phyloP scores from a whole-genome alignment of 176 grass and related monocot genomes.

The Raddia guianensis region DNA sequence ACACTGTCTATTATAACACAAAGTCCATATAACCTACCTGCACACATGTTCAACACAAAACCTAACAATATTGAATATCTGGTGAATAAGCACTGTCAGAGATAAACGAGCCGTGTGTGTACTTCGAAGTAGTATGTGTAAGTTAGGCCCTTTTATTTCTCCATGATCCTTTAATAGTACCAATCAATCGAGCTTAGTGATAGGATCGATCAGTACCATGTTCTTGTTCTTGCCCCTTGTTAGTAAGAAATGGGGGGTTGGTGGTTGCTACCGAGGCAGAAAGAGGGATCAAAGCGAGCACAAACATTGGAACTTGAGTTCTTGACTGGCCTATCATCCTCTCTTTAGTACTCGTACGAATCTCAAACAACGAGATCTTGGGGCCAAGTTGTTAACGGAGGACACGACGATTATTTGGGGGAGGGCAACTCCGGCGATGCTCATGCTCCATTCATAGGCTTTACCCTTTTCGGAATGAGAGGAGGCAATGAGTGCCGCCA shows the following conservation, averaged over 20 bases:
- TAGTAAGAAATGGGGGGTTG: neutral
- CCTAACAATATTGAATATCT: neutral
- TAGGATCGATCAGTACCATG: too few relatives aligned
- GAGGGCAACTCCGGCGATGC: neutral
- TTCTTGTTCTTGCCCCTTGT: neutral
- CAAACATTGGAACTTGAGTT: conserved; percentile 35
- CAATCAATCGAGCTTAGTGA: neutral
- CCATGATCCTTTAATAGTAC: neutral
- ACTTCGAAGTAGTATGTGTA: too few relatives aligned
- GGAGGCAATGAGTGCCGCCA: neutral
- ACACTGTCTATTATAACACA: too few relatives aligned
- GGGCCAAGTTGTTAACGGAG: neutral
- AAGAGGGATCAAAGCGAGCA: neutral
- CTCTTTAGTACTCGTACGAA: neutral
- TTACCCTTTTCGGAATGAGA: conserved; percentile 26
- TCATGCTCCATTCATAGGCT: neutral
- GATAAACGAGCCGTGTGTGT: too few relatives aligned
- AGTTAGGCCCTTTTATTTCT: neutral
- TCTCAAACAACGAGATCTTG: neutral
- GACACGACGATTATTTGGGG: neutral
- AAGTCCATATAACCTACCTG: too few relatives aligned
- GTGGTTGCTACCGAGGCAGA: neutral
- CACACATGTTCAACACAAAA: too few relatives aligned
- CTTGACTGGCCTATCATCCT: conserved; percentile 14
- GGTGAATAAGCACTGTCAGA: neutral